Evolutionary conservation across 2,329 filamentous ascomycete species (phyloP), one percentile per base, ranked within the genome.

Genomic region (Neoascochyta sp.): DNA sequence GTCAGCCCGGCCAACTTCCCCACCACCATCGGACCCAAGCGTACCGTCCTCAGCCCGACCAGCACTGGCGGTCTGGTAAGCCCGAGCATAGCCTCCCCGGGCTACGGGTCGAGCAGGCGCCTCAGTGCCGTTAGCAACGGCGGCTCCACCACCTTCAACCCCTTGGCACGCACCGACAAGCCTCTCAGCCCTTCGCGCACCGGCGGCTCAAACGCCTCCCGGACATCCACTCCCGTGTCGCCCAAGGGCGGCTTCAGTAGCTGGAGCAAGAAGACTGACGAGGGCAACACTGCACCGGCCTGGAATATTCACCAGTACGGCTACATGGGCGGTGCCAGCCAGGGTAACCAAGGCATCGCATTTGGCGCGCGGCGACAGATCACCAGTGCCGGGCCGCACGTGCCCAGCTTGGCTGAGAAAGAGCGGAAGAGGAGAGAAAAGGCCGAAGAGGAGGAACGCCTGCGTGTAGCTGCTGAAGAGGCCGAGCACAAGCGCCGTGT

Each of bases 271-370:
- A 86, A 76, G 62, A 75, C 77, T 32, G 86, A 95, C 47, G 85
- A 95, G 62, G 78, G 77, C 10, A 75, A 74, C 24, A 95, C 89
- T 2, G 74, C 81, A 15, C 92, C 92, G 0, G 92, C 92, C 2
- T 98, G 92, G 92, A 98, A 96, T 59, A 96, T 96, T 49, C 84
- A 89, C 34, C 92, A 98, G 60, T 98, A 98, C 58, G 63, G 92
- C 6, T 98, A 95, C 64, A 92, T 96, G 83, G 92, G 92, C 35
- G 92, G 92, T 27, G 92, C 92, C 15, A 95, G 86, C 54, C 92
- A 98, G 62, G 90, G 87, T 3, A 96, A 94, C 51, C 80, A 95
- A 40, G 92, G 92, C 11, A 87, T 98, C 48, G 80, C 86, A 8
- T 96, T 96, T 63, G 92, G 92, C 33, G 86, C 82, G 11, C 78